Conservation (phyloP, 306 rosid genomes). For the Vigna radiata region DNA sequence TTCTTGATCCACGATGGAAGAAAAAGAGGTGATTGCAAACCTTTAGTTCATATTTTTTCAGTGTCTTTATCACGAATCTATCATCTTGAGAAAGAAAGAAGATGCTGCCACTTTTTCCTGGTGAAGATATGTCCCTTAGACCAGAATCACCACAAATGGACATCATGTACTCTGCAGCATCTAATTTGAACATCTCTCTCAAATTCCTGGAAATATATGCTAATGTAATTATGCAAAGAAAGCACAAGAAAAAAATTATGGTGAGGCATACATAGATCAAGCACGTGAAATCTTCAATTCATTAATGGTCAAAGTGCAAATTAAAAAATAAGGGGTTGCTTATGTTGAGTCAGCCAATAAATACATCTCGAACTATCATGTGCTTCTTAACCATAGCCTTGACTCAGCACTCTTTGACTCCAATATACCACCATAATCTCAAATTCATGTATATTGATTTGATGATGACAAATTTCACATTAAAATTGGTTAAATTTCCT, state of each 20-base stretch:
- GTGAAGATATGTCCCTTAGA: slow-evolving; percentile 84
- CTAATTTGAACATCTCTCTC: slow-evolving; percentile 98
- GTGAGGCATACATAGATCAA: slow-evolving; percentile 13
- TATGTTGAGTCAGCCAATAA: neutral
- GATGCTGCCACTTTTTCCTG: slow-evolving; percentile 99
- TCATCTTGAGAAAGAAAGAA: slow-evolving; percentile 96
- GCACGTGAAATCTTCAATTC: slow-evolving; percentile 17
- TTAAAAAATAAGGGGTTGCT: slow-evolving; percentile 3
- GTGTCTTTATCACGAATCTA: slow-evolving; percentile 92
- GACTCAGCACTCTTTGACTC: slow-evolving; percentile 9
- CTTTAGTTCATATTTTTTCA: slow-evolving; percentile 83
- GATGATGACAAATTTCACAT: slow-evolving; percentile 9
- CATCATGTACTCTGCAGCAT: slow-evolving; percentile 99
- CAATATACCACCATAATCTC: slow-evolving; percentile 26
- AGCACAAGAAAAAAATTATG: neutral
- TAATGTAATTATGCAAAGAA: slow-evolving; percentile 35
- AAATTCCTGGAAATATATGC: slow-evolving; percentile 75
- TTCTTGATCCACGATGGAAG: slow-evolving; percentile 2
- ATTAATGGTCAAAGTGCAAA: slow-evolving; percentile 24
- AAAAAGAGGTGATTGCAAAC: slow-evolving; percentile 56
- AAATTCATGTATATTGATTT: slow-evolving; percentile 20
- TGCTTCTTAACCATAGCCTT: neutral
- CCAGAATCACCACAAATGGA: slow-evolving; percentile 94
- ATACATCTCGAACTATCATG: slow-evolving; percentile 19
- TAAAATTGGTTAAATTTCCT: slow-evolving; percentile 13